A percentile compares a stretch with the other conserved stretches of the same genome.
Conservation (phyloP, 371 early-diverging fungal species). For the Mucor lusitanicus region DNA sequence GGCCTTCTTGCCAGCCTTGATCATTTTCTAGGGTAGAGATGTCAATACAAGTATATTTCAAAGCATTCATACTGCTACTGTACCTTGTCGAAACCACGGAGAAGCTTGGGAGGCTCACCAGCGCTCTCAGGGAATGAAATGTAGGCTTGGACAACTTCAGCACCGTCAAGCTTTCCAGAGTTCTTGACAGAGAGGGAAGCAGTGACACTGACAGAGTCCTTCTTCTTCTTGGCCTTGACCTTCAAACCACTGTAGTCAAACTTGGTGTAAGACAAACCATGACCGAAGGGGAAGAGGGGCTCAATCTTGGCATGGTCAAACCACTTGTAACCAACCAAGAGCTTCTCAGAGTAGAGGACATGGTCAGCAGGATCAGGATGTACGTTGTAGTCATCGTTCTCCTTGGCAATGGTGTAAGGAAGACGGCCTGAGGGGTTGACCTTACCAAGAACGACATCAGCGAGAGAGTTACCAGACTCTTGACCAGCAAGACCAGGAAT, state of each 20-base stretch:
- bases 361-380: background rate
- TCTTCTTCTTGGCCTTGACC: conserved; percentile 6
- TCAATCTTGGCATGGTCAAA: conserved; percentile 47
- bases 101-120: conserved; percentile 51
- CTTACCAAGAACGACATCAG: conserved; percentile 60
- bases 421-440: conserved; percentile 64
- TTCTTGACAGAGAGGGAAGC: conserved; percentile 50
- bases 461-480: conserved; percentile 64
- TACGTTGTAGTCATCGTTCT: conserved; percentile 39
- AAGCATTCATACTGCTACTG: background rate
- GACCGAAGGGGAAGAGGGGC: conserved; percentile 63
- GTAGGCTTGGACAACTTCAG: conserved; percentile 62
- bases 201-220: conserved; percentile 3
- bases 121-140: conserved; percentile 51
- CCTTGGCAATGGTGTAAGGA: conserved; percentile 60
- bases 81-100: conserved; percentile 59
- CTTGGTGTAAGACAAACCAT: conserved; percentile 64
- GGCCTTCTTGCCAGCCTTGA: conserved; percentile 21
- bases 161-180: conserved; percentile 51
- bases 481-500: conserved; percentile 57
- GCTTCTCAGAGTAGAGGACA: conserved; percentile 51
- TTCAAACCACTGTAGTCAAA: conserved; percentile 49
- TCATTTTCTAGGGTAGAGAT: background rate
- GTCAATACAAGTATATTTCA: background rate
- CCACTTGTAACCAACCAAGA: conserved; percentile 59